Evolutionary conservation across 169 alveolate species (phyloP).

Genomic region (Amoebophrya sp.): DNA sequence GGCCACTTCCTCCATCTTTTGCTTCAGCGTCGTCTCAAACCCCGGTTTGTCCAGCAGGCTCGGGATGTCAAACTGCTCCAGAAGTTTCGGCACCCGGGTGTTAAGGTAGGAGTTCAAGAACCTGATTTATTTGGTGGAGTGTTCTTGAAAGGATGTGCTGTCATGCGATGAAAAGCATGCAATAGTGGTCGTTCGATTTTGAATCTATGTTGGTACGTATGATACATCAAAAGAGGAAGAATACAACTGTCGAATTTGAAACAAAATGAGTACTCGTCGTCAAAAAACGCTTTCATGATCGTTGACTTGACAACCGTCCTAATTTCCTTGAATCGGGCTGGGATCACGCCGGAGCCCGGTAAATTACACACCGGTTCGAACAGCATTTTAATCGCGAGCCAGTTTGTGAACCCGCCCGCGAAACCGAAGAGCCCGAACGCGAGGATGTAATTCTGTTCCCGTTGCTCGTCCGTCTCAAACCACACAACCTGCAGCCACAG

Average conservation of each 20-base stretch:
- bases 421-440: neutral
- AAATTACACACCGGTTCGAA: neutral
- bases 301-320: neutral
- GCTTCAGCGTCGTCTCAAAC: neutral
- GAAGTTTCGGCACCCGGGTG: neutral
- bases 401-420: neutral
- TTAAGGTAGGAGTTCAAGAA: neutral
- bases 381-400: slow-evolving; percentile 2
- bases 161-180: neutral
- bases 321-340: neutral
- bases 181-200: neutral
- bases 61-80: neutral
- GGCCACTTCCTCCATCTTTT: neutral
- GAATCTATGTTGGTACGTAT: neutral
- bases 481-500: too few relatives aligned
- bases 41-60: neutral
- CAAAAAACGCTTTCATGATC: slow-evolving; percentile 6
- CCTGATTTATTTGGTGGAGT: neutral
- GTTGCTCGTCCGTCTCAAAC: too few relatives aligned
- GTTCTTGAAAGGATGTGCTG: neutral
- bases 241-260: too few relatives aligned
- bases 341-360: neutral
- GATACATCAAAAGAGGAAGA: neutral
- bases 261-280: neutral
- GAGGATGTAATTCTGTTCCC: neutral